phyloP scores from a whole-genome alignment of 768 basidiomycete genomes.

The Collybia nuda region DNA sequence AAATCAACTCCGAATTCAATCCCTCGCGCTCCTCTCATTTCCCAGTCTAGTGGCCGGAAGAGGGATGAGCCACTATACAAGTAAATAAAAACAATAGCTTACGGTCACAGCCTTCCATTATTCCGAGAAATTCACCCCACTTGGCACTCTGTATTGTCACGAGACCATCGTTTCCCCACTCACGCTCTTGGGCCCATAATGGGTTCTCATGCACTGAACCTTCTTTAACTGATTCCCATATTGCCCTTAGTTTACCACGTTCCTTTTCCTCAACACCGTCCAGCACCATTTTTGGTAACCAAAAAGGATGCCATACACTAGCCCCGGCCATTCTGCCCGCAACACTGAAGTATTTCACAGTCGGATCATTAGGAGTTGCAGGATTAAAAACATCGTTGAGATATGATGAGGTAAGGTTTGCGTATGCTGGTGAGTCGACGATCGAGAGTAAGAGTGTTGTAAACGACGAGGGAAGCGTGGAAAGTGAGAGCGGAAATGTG shows the following conservation, averaged over 20 bases:
- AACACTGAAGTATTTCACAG: constrained; percentile 90
- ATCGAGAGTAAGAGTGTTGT: constrained; percentile 85
- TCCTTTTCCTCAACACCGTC: constrained; percentile 77
- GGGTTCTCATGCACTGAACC: constrained; percentile 22
- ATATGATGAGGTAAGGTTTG: constrained; percentile 86
- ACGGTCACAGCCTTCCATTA: constrained; percentile 86
- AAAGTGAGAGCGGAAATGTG: constrained; percentile 47
- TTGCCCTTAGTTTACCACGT: constrained; percentile 39
- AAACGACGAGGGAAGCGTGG: constrained; percentile 77
- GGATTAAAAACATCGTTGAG: constrained; percentile 83
- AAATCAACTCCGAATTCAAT: constrained; percentile 65
- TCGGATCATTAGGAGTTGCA: constrained; percentile 70
- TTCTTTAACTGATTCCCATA: constrained; percentile 27
- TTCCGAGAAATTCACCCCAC: constrained; percentile 96
- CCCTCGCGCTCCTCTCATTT: constrained; percentile 86
- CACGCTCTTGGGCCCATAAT: constrained; percentile 48
- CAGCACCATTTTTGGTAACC: constrained; percentile 93
- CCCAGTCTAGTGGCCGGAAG: constrained; percentile 63
- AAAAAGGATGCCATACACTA: constrained; percentile 90
- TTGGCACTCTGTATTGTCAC: constrained; percentile 90
- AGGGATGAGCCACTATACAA: not conserved
- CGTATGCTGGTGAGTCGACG: constrained; percentile 95
- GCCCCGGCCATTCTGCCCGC: constrained; percentile 71
- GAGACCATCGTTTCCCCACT: constrained; percentile 89
- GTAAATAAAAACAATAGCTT: constrained; percentile 14